Evolutionary conservation across 2,329 filamentous ascomycete species (phyloP).

Genomic region (Fusarium udum): DNA sequence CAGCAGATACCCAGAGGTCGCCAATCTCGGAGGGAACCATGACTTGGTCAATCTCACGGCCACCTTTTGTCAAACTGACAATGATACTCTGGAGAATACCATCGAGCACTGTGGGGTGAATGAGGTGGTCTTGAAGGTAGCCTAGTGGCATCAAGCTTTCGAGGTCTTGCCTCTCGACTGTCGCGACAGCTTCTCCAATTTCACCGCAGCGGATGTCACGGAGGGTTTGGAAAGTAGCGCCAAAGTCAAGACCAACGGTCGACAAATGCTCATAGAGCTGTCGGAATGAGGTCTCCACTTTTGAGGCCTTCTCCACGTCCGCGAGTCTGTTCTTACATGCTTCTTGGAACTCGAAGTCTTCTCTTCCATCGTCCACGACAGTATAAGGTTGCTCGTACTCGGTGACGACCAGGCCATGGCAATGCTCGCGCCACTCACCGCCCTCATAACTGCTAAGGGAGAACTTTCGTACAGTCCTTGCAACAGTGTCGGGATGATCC

Average conservation of each 20-base stretch:
- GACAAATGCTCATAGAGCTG: slow-evolving; percentile 2
- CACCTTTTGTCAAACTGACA: slow-evolving; percentile 2
- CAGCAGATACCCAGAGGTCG: neutral
- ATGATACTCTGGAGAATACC: slow-evolving; percentile 6
- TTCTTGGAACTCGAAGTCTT: neutral
- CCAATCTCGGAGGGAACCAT: slow-evolving; percentile 5
- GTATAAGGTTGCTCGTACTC: slow-evolving; percentile 5
- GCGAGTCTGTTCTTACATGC: neutral
- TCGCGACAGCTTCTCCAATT: neutral
- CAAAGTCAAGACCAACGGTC: slow-evolving; percentile 6
- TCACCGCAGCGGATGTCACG: neutral
- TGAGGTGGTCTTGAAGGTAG: neutral
- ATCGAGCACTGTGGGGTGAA: neutral
- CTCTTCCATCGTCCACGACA: neutral
- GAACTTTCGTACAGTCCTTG: neutral
- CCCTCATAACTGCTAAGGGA: neutral
- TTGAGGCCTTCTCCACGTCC: neutral
- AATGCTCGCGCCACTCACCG: slow-evolving; percentile 1
- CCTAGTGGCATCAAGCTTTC: neutral
- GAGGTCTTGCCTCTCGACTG: neutral
- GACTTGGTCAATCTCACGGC: slow-evolving; percentile 1
- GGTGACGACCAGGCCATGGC: neutral
- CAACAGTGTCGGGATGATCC: neutral
- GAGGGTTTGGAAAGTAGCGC: neutral
- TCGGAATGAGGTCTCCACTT: neutral